Base-by-base conservation (phyloP, 1,284 basidiomycete species). In the Mycena citricolor region DNA sequence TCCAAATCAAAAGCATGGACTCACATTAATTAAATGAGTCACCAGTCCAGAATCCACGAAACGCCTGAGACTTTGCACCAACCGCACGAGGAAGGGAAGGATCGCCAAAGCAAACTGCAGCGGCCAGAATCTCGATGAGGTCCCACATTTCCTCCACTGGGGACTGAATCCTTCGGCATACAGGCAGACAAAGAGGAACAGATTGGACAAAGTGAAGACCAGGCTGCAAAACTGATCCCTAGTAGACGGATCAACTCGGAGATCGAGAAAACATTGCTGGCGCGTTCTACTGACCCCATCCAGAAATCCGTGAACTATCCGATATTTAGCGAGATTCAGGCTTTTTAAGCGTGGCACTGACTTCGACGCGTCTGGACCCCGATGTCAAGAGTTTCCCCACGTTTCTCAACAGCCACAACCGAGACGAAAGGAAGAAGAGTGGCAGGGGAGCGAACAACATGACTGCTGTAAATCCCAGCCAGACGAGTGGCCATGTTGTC, bases 141-240 rank as follows among this genome's bases (percentile, higher is more conserved):
- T 63, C 43, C 74, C 61, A 41, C 74, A 74, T 30, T 57, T 73
- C 45, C 57, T 56, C 65, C 81, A 76, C 30, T 20, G 73, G 35
- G 37, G 65, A 25, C 72, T 70, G 66, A 89, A 85, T 5, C 69
- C 67, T 34, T 69, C 61, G 8, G 70, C 65, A 51, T 91, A 91
- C 11, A 82, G 73, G 60, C 94, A 97, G 1, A 69, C 83, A 44
- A 90, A 66, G 57, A 83, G 79, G 62, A 77, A 88, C 11, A 93
- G 56, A 56, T 86, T 85, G 11, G 84, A 80, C 14, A 94, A 61
- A 0, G 85, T 77, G 66, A 86, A 94, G 5, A 74, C 65, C 38
- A 94, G 70, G 50, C 85, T 89, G 66, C 81, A 85, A 57, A 92
- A 78, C 58, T 94, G 90, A 60, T 94, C 91, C 19, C 90, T 90